phyloP scores from a whole-genome alignment of 768 basidiomycete genomes.

The Tricholoma furcatifolium region DNA sequence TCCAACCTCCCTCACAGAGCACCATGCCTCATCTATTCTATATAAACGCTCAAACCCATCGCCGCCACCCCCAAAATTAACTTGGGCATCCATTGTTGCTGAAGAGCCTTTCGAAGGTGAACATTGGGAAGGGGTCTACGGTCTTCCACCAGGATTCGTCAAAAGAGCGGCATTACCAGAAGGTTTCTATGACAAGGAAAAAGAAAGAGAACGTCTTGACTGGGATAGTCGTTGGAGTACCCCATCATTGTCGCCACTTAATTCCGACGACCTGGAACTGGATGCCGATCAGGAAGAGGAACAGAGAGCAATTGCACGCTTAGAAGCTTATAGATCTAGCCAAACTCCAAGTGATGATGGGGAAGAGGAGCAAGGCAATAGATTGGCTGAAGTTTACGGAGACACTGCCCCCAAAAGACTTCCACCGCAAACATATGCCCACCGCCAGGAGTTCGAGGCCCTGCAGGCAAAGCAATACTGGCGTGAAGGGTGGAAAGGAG shows the following conservation, averaged over 20 bases:
- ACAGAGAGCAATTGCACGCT: conserved; percentile 1
- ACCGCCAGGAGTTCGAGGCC: conserved; percentile 59
- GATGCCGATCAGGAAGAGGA: conserved; percentile 18
- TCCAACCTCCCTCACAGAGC: conserved; percentile 46
- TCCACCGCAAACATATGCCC: conserved; percentile 37
- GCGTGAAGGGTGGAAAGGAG: conserved; percentile 62
- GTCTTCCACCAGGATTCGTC: conserved; percentile 42
- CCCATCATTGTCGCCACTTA: conserved; percentile 66
- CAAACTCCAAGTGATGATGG: background rate
- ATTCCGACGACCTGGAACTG: conserved; percentile 52
- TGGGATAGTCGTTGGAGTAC: conserved; percentile 55
- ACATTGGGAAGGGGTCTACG: conserved; percentile 80
- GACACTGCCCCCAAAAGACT: conserved; percentile 7
- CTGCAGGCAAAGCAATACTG: conserved; percentile 71
- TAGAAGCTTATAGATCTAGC: background rate
- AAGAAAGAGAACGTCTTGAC: conserved; percentile 21
- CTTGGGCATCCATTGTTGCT: conserved; percentile 77
- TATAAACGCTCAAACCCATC: conserved; percentile 46
- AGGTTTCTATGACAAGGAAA: conserved; percentile 19
- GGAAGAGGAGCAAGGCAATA: background rate
- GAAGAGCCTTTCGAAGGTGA: conserved; percentile 86
- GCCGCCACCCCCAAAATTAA: conserved; percentile 41
- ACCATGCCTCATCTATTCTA: conserved; percentile 54
- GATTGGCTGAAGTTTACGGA: conserved; percentile 3
- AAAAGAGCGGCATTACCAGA: conserved; percentile 35